Conservation (phyloP, 371 early-diverging fungal genomes). For the Nematocida sp. region DNA sequence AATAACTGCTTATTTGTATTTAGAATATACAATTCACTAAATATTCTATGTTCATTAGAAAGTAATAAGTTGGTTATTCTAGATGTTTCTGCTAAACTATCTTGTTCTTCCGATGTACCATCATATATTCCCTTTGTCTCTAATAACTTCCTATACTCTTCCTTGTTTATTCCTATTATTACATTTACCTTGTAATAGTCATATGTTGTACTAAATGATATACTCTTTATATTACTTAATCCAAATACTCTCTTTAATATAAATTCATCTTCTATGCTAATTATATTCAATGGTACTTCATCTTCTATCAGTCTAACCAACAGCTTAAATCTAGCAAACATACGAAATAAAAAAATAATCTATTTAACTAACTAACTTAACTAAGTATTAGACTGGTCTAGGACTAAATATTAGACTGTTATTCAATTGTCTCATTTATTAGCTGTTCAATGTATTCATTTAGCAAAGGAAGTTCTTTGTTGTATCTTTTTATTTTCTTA, state of each 20-base stretch:
- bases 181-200: constrained; percentile 27
- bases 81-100: constrained; percentile 1
- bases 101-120: background rate
- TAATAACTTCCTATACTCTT: constrained; percentile 15
- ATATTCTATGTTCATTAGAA: constrained; percentile 5
- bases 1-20: constrained; percentile 11
- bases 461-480: constrained; percentile 29
- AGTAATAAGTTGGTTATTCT: constrained; percentile 4
- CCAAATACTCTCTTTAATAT: too few relatives aligned
- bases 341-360: too few relatives aligned
- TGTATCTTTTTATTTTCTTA: background rate
- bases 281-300: constrained; percentile 30
- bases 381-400: background rate
- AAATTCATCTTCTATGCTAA: constrained; percentile 43
- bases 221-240: too few relatives aligned
- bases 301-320: constrained; percentile 7
- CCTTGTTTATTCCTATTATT: background rate
- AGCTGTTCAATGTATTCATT: constrained; percentile 4
- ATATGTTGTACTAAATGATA: constrained; percentile 24
- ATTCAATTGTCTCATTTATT: background rate
- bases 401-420: background rate
- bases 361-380: background rate
- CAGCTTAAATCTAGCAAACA: too few relatives aligned
- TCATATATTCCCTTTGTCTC: background rate
- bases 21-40: constrained; percentile 28